Conservation (phyloP, 2,329 filamentous ascomycete species). For the Diplocarpon mali region DNA sequence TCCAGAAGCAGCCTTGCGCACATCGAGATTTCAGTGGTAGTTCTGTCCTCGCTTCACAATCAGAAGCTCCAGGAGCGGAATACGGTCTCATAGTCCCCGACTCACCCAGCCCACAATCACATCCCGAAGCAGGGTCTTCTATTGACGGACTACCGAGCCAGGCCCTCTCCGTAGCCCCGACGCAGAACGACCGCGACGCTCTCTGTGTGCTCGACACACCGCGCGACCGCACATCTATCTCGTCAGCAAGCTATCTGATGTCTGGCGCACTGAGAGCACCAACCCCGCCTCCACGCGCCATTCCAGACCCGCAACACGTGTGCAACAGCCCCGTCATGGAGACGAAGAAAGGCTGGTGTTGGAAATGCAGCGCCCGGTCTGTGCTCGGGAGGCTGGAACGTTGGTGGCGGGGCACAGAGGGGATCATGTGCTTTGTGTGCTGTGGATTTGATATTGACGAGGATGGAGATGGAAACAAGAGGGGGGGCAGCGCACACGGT, state of each 20-base stretch:
- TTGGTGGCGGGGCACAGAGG: slow-evolving; percentile 12
- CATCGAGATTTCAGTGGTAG: not conserved
- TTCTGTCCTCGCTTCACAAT: no score
- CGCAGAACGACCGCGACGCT: not conserved
- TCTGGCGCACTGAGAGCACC: slow-evolving; percentile 4
- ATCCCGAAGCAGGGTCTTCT: not conserved
- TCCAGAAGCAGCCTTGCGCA: not conserved
- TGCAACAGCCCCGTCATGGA: not conserved
- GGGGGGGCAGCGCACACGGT: not conserved
- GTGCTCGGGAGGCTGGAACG: slow-evolving; percentile 15
- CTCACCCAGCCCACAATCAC: not conserved
- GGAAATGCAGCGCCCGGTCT: slow-evolving; percentile 20
- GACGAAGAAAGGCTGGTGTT: slow-evolving; percentile 13
- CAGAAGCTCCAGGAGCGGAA: not conserved
- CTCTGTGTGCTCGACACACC: not conserved
- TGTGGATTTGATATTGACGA: slow-evolving; percentile 22
- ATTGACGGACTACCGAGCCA: not conserved
- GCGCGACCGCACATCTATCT: slow-evolving; percentile 5
- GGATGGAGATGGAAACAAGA: slow-evolving; percentile 1
- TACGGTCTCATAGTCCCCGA: not conserved
- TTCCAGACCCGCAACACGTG: not conserved
- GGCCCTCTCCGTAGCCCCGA: not conserved
- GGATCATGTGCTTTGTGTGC: slow-evolving; percentile 20
- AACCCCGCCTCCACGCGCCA: not conserved
- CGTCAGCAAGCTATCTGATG: slow-evolving; percentile 16